These are phyloP conservation scores for Cladosporium sp. DNA, from an alignment of 2,329 filamentous ascomycete genomes.

Conservation along the genomic window DNA sequence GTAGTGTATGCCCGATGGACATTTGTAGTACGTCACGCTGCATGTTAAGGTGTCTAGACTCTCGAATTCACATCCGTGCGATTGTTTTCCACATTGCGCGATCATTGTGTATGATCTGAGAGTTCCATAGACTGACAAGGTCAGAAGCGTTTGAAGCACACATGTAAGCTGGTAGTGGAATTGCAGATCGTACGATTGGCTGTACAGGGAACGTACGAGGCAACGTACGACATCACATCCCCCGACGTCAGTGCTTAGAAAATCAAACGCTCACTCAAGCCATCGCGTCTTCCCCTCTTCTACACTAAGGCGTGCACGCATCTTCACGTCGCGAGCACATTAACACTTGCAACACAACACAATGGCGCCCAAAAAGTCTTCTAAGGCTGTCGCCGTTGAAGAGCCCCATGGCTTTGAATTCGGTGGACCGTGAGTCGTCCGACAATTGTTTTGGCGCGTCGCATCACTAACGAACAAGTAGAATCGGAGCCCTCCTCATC, in stretches of 20 bases:
- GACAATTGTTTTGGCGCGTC: neutral
- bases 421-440: slow-evolving; percentile 42
- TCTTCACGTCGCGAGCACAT: neutral
- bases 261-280: neutral
- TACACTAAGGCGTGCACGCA: neutral
- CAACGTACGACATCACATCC: neutral
- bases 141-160: too few relatives aligned
- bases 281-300: slow-evolving; percentile 3
- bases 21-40: too few relatives aligned
- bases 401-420: slow-evolving; percentile 37
- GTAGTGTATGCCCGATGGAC: too few relatives aligned
- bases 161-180: neutral
- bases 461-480: slow-evolving; percentile 34
- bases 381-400: slow-evolving; percentile 10
- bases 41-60: too few relatives aligned
- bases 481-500: slow-evolving; percentile 71
- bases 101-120: too few relatives aligned
- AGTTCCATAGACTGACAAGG: too few relatives aligned
- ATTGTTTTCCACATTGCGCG: too few relatives aligned
- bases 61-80: too few relatives aligned
- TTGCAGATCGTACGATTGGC: slow-evolving; percentile 1
- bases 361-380: slow-evolving; percentile 8
- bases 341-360: neutral
- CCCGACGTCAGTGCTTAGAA: neutral
- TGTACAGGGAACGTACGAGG: neutral